Base-by-base conservation (phyloP, 208 protist species). In the Polymyxa betae region DNA sequence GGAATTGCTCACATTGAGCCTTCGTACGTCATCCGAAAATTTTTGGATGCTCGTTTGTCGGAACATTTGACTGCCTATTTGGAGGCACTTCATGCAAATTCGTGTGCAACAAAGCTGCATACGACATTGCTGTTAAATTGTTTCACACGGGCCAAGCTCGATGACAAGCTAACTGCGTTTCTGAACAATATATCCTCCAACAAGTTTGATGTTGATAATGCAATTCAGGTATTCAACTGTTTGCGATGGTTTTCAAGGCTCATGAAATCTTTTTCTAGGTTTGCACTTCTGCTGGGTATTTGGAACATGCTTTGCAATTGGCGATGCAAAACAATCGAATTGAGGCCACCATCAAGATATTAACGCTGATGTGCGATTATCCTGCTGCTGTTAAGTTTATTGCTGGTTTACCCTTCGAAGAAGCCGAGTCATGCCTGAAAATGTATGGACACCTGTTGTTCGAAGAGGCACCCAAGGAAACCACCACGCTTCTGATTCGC, bases 41-140 rank as follows among this genome's bases (percentile, higher is more conserved):
- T 77, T 44, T 38, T 91, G 0, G 54, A 91, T 16, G 44, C 89
- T 20, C 54, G 40, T 12, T 1, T 54, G 29, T 32, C 89, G 32
- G 54, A 77, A 40, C 49, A 91, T 44, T 44, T 91, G 44, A 91
- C 82, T 5, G 45, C 77, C 1, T 91, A 91, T 12, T 32, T 91
- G 0, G 90, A 91, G 88, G 72, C 66, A 0, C 38, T 66, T 1
- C 88, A 89, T 38, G 29, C 45, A 20, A 54, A 89, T 45, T 32
- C 5, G 16, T 88, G 60, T n/a, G 60, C 45, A 1, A 64, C 66
- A 29, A 91, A 91, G 32, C 52, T 77, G 32, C 89, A 91, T 88
- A 91, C 89, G 0, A 91, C 1, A 40, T 88, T 91, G 10, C 46
- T 91, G 0, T 52, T 91, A n/a, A 87, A 87, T 20, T 91, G 90